Percentiles rank a stretch among this genome's conserved stretches.
Evolutionary conservation across 73 alveolate species (phyloP).

Genomic region (Paramecium sonneborni): DNA sequence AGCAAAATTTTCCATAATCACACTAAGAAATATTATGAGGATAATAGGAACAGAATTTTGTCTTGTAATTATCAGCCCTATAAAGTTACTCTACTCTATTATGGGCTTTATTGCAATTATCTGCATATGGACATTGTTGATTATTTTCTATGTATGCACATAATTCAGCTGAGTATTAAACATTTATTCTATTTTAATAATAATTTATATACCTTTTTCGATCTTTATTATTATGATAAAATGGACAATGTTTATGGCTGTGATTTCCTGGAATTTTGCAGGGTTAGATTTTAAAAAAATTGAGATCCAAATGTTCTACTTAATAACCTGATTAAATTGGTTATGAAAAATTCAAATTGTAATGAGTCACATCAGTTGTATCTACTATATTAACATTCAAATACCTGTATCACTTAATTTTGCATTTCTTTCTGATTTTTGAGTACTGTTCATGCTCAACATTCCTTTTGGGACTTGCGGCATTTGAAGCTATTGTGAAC

Average conservation of each 20-base stretch:
- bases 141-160: conserved; percentile 77
- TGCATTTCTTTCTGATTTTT: conserved; percentile 43
- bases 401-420: conserved; percentile 54
- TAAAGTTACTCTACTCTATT: conserved; percentile 89
- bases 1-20: conserved; percentile 88
- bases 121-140: conserved; percentile 81
- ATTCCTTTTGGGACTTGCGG: conserved; percentile 56
- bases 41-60: conserved; percentile 85
- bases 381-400: neutral
- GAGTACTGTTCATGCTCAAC: conserved; percentile 25
- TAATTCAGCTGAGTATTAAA: conserved; percentile 73
- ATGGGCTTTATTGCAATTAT: conserved; percentile 83
- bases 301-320: conserved; percentile 74
- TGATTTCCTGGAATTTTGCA: conserved; percentile 77
- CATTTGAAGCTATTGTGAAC: neutral
- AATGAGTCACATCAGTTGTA: conserved; percentile 54
- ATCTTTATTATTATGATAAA: conserved; percentile 81
- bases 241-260: conserved; percentile 84
- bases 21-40: conserved; percentile 80
- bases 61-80: conserved; percentile 87
- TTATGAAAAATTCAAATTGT: conserved; percentile 37
- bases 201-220: conserved; percentile 69
- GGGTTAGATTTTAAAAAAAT: conserved; percentile 75
- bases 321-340: neutral
- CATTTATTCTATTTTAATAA: neutral